These are phyloP conservation scores for Luvunga scandens DNA, from an alignment of 345 rosid species.

Conservation along the genomic window DNA sequence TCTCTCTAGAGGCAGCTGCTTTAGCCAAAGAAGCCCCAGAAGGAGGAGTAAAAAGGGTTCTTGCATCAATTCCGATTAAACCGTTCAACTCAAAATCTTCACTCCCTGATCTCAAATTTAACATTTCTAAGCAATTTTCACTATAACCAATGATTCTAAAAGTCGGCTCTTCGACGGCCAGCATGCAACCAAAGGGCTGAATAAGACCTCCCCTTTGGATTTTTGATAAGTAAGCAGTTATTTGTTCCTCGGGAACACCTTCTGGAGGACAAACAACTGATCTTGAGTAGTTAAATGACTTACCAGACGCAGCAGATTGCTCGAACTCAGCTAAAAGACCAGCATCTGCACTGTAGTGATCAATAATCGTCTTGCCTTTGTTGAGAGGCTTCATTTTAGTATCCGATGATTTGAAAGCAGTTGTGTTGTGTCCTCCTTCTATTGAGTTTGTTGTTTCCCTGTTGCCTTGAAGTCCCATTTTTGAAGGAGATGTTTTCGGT, in stretches of 20 bases:
- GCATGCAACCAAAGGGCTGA: constrained; percentile 79
- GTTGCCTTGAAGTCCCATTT: constrained; percentile 12
- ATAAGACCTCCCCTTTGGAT: constrained; percentile 82
- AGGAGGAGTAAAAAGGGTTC: constrained; percentile 55
- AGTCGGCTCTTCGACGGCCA: constrained; percentile 61
- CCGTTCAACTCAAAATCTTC: constrained; percentile 24
- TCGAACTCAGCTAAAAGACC: constrained; percentile 69
- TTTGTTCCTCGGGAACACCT: constrained; percentile 57
- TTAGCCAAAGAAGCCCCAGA: constrained; percentile 57
- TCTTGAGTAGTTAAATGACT: constrained; percentile 67
- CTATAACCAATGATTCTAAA: constrained; percentile 61
- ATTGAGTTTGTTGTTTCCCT: constrained; percentile 12
- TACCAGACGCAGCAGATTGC: constrained; percentile 57
- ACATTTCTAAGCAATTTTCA: constrained; percentile 59
- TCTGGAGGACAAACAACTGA: constrained; percentile 49
- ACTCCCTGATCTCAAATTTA: constrained; percentile 32
- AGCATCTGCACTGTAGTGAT: constrained; percentile 76
- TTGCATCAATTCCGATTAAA: constrained; percentile 71
- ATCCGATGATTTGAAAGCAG: constrained; percentile 36
- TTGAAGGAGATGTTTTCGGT: neutral
- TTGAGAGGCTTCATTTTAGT: constrained; percentile 45
- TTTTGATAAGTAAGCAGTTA: constrained; percentile 57
- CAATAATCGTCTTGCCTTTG: constrained; percentile 43
- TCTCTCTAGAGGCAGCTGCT: constrained; percentile 64
- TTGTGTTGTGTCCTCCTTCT: neutral